phyloP scores from a whole-genome alignment of 2,329 filamentous ascomycete genomes.

The Epichloe typhina region DNA sequence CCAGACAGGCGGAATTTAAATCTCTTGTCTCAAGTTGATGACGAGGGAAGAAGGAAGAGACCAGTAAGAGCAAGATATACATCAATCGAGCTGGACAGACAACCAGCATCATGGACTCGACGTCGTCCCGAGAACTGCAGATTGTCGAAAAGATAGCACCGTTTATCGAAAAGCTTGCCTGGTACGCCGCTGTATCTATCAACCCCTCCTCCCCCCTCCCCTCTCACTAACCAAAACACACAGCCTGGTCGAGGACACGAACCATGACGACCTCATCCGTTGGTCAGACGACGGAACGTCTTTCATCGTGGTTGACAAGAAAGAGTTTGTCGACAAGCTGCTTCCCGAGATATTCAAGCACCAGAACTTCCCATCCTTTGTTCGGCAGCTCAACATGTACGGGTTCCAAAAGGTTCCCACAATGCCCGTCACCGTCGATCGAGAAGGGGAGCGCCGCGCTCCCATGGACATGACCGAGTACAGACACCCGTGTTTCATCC shows the following conservation, averaged over 20 bases:
- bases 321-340: not conserved
- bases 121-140: not conserved
- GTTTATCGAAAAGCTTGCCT: not conserved
- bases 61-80: too few relatives aligned
- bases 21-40: too few relatives aligned
- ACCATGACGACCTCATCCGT: not conserved
- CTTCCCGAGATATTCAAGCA: not conserved
- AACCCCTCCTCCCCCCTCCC: not conserved
- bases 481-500: not conserved
- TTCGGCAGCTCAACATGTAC: not conserved
- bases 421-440: not conserved
- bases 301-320: not conserved
- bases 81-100: too few relatives aligned
- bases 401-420: not conserved
- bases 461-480: not conserved
- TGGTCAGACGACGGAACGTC: not conserved
- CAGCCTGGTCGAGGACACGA: not conserved
- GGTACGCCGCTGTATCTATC: not conserved
- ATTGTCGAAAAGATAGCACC: not conserved
- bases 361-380: not conserved
- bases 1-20: too few relatives aligned
- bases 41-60: too few relatives aligned
- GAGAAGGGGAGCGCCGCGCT: not conserved
- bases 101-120: too few relatives aligned
- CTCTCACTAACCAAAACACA: too few relatives aligned